Base-by-base conservation (phyloP, 768 basidiomycete genomes). In the Sarcomyxa edulis region DNA sequence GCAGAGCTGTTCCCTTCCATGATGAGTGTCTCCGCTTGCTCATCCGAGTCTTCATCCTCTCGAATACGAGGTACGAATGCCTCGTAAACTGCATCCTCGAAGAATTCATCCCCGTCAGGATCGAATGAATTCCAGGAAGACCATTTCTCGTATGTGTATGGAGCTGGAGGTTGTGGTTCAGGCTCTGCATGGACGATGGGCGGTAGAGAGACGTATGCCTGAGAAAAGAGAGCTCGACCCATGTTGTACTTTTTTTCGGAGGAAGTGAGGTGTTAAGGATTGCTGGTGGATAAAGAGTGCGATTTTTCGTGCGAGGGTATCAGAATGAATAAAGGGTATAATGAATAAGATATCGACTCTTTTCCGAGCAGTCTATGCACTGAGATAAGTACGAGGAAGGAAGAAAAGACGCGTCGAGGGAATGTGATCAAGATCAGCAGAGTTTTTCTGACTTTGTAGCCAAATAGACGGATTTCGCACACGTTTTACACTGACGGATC, bases 21-120 rank as follows among this genome's bases (percentile, higher is more conserved):
- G 30, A 51, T 40, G 46, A 53, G 52, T 35, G 54, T 55, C 27
- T 49, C 50, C 27, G 55, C 51, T 12, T 58, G 39, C 42, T 61
- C 52, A 37, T 62, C 65, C 37, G 61, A 50, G 24, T 52, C 52
- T 18, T 61, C 60, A 23, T 59, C 55, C 10, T 63, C 59, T n/a
- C n/a, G n/a, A n/a, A n/a, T 2, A 53, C 61, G 42, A 69, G 66
- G 58, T 65, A 82, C 47, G 58, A 83, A 80, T 46, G 74, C 76
- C 68, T 87, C 84, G 58, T 76, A 78, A 43, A 80, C 70, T 23
- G 79, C 79, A 44, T 65, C 61, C 42, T 61, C 63, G 52, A 82
- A 81, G 53, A 85, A 85, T 47, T 84, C 83, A 49, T 85, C 82
- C n/a, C 82, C 78, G 58, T 87, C 84, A 5, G 84, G 84, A 58